Conservation (phyloP, 2,329 filamentous ascomycete genomes). For the Diaporthe sp. region DNA sequence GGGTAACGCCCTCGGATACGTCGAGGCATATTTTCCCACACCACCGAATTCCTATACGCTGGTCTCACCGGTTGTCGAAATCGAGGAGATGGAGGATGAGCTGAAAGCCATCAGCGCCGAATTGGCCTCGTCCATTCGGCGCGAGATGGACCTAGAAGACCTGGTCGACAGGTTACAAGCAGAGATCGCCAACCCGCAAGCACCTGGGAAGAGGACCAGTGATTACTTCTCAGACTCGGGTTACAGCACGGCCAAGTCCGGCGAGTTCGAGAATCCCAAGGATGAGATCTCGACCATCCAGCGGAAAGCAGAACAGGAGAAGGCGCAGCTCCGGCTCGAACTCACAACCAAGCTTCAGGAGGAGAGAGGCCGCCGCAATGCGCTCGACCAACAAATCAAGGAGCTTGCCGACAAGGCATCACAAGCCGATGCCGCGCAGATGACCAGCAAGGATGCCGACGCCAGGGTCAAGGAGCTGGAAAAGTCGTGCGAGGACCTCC, state of each 20-base stretch:
- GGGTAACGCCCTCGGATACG: slow-evolving; percentile 61
- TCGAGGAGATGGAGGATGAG: slow-evolving; percentile 94
- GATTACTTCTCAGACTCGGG: slow-evolving; percentile 99
- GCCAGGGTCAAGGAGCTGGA: slow-evolving; percentile 83
- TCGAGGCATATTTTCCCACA: slow-evolving; percentile 65
- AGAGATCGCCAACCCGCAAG: slow-evolving; percentile 73
- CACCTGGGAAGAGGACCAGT: slow-evolving; percentile 81
- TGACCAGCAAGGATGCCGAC: slow-evolving; percentile 68
- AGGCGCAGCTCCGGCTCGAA: slow-evolving; percentile 86
- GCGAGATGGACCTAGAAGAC: slow-evolving; percentile 97
- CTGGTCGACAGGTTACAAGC: slow-evolving; percentile 87
- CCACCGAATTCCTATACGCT: slow-evolving; percentile 55
- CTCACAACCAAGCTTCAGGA: slow-evolving; percentile 89
- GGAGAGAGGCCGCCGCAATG: slow-evolving; percentile 80
- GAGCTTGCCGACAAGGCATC: slow-evolving; percentile 84
- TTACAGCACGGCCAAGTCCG: slow-evolving; percentile 84
- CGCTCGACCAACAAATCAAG: slow-evolving; percentile 86
- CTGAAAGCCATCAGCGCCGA: slow-evolving; percentile 93
- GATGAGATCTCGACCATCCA: slow-evolving; percentile 87
- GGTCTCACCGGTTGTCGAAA: slow-evolving; percentile 59
- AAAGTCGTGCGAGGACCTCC: slow-evolving; percentile 82
- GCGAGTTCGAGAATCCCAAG: slow-evolving; percentile 72
- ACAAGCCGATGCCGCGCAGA: slow-evolving; percentile 66
- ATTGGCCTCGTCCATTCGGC: slow-evolving; percentile 89
- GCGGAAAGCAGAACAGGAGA: slow-evolving; percentile 89